phyloP scores from a whole-genome alignment of 129 eudicot species.

The Chrysanthemum makinoi region DNA sequence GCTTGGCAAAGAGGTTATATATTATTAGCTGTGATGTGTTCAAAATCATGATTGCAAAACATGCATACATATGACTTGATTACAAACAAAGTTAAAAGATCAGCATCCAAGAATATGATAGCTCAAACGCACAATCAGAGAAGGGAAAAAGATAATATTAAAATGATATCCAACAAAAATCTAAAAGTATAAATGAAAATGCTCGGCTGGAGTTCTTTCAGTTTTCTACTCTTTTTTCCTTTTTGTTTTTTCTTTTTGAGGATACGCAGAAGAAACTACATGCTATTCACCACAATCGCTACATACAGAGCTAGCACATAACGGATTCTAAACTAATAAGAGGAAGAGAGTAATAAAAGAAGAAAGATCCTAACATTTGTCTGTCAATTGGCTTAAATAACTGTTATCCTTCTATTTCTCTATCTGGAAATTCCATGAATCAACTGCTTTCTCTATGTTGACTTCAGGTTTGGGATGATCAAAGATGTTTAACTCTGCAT shows the following conservation, averaged over 20 bases:
- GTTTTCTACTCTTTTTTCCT: slow-evolving; percentile 14
- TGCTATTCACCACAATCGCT: slow-evolving; percentile 34
- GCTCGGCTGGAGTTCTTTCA: slow-evolving; percentile 10
- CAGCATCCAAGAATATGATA: not conserved
- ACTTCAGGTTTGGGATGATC: not conserved
- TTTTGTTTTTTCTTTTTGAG: not conserved
- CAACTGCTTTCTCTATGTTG: slow-evolving; percentile 25
- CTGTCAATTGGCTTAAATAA: slow-evolving; percentile 24
- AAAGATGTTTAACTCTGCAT: slow-evolving; percentile 23
- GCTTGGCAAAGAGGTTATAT: slow-evolving; percentile 1
- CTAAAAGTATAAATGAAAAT: slow-evolving; percentile 1
- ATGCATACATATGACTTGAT: not conserved
- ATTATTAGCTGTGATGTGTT: slow-evolving; percentile 4
- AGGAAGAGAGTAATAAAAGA: not conserved
- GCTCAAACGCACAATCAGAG: not conserved
- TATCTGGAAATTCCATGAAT: slow-evolving; percentile 18
- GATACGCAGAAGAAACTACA: slow-evolving; percentile 29
- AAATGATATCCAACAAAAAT: slow-evolving; percentile 29
- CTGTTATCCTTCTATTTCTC: slow-evolving; percentile 30
- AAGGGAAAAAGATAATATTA: slow-evolving; percentile 2
- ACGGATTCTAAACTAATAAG: slow-evolving; percentile 27
- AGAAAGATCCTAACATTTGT: slow-evolving; percentile 19
- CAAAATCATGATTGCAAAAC: not conserved
- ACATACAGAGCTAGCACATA: slow-evolving; percentile 34
- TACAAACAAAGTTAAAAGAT: not conserved